Conservation (phyloP, 164 flowering plant species). For the Echeveria elegans region DNA sequence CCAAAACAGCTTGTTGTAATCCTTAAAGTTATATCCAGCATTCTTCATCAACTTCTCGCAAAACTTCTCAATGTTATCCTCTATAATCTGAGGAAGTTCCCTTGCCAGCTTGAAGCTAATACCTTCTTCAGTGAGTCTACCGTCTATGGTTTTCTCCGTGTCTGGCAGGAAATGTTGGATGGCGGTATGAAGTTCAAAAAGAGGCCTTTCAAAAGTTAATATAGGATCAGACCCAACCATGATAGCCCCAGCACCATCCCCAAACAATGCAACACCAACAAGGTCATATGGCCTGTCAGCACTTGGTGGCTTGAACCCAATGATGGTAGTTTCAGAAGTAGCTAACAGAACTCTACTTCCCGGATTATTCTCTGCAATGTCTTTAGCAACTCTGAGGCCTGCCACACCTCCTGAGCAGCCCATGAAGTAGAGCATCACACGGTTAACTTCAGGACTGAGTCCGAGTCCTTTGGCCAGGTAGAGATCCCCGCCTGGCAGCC, state of each 20-base stretch:
- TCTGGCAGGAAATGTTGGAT: slow-evolving; percentile 68
- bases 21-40: slow-evolving; percentile 26
- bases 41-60: slow-evolving; percentile 43
- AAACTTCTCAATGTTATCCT: slow-evolving; percentile 67
- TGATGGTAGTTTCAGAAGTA: slow-evolving; percentile 83
- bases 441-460: slow-evolving; percentile 52
- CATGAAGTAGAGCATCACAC: slow-evolving; percentile 73
- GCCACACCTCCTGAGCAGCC: slow-evolving; percentile 99
- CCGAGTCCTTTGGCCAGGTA: slow-evolving; percentile 85
- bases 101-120: slow-evolving; percentile 71
- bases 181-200: slow-evolving; percentile 73
- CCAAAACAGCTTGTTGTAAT: slow-evolving; percentile 80
- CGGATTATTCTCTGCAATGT: slow-evolving; percentile 92
- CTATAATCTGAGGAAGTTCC: slow-evolving; percentile 85
- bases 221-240: slow-evolving; percentile 63
- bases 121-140: slow-evolving; percentile 79
- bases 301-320: slow-evolving; percentile 92
- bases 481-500: slow-evolving; percentile 87
- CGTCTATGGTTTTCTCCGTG: slow-evolving; percentile 75
- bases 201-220: slow-evolving; percentile 39
- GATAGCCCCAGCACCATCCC: slow-evolving; percentile 95
- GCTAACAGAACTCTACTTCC: slow-evolving; percentile 73
- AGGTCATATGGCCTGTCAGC: slow-evolving; percentile 68
- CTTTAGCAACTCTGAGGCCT: slow-evolving; percentile 87
- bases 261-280: slow-evolving; percentile 84